Evolutionary conservation across 257 asterid species (phyloP).

Genomic region (Gentiana straminea): DNA sequence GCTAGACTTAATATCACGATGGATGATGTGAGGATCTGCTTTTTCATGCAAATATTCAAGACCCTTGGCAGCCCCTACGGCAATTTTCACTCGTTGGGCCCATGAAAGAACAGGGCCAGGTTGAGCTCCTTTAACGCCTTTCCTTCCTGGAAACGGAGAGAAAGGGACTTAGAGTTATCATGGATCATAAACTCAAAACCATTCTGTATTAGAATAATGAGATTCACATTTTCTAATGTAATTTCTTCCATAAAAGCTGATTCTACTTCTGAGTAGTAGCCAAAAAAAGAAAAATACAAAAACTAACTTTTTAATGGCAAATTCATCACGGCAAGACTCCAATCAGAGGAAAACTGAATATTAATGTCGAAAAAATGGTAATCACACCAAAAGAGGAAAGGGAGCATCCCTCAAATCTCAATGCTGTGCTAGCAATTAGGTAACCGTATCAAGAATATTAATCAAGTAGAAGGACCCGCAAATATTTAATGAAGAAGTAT

Average conservation of each 20-base stretch:
- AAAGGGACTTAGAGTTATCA: not conserved
- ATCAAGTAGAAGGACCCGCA: not conserved
- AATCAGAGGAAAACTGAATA: too few relatives aligned
- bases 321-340: too few relatives aligned
- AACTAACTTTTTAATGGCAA: too few relatives aligned
- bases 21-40: conserved; percentile 68
- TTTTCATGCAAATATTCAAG: conserved; percentile 81
- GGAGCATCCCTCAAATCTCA: not conserved
- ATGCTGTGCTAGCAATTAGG: not conserved
- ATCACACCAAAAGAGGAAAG: not conserved
- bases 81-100: conserved; percentile 68
- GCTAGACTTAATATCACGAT: conserved; percentile 91
- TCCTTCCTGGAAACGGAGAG: too few relatives aligned
- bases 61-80: conserved; percentile 87
- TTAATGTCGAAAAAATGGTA: conserved; percentile 1
- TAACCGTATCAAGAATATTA: conserved; percentile 6
- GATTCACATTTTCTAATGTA: too few relatives aligned
- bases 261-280: too few relatives aligned
- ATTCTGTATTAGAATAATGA: not conserved
- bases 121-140: conserved; percentile 9
- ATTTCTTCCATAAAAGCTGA: too few relatives aligned
- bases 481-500: not conserved
- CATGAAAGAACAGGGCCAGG: not conserved
- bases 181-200: not conserved
- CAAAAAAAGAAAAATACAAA: too few relatives aligned